A percentile compares a stretch with the other conserved stretches of the same genome.
These are phyloP conservation scores for Symbiodinium natans DNA, from an alignment of 73 alveolate genomes.

Conservation along the genomic window DNA sequence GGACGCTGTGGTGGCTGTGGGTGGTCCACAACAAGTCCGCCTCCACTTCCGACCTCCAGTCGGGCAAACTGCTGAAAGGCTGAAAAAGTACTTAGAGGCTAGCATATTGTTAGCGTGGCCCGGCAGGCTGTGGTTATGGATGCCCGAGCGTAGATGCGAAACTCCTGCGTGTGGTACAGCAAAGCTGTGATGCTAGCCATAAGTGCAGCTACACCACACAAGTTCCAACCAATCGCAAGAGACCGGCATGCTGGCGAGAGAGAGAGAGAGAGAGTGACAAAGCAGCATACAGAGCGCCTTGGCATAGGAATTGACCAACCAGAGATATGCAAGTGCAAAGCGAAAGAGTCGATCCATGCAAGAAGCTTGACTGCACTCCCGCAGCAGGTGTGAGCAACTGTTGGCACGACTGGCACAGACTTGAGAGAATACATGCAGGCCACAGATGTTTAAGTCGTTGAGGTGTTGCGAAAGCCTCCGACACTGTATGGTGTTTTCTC, in stretches of 20 bases:
- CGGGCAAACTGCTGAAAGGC: not conserved
- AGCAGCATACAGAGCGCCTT: not conserved
- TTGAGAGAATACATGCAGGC: not conserved
- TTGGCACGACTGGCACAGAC: not conserved
- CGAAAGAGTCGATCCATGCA: not conserved
- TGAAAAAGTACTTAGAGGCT: too few species aligned
- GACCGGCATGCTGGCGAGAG: not conserved
- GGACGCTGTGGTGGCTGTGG: constrained; percentile 9
- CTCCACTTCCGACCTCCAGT: not conserved
- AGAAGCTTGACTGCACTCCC: too few species aligned
- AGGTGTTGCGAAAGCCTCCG: too few species aligned
- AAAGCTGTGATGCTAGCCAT: constrained; percentile 4
- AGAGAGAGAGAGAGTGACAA: not conserved
- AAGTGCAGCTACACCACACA: not conserved
- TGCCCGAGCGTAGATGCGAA: not conserved
- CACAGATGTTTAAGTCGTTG: too few species aligned
- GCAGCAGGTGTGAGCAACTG: not conserved
- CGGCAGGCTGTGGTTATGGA: not conserved
- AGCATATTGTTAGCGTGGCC: too few species aligned
- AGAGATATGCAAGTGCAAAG: not conserved
- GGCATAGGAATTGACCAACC: not conserved
- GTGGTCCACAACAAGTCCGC: constrained; percentile 2
- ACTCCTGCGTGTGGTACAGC: not conserved
- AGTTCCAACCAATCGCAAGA: not conserved
- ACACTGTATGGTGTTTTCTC: too few species aligned